A percentile compares a stretch with the other conserved stretches of the same genome.
Evolutionary conservation across 2,329 filamentous ascomycete genomes (phyloP).

Genomic region (Sporothrix pseudoabietina): DNA sequence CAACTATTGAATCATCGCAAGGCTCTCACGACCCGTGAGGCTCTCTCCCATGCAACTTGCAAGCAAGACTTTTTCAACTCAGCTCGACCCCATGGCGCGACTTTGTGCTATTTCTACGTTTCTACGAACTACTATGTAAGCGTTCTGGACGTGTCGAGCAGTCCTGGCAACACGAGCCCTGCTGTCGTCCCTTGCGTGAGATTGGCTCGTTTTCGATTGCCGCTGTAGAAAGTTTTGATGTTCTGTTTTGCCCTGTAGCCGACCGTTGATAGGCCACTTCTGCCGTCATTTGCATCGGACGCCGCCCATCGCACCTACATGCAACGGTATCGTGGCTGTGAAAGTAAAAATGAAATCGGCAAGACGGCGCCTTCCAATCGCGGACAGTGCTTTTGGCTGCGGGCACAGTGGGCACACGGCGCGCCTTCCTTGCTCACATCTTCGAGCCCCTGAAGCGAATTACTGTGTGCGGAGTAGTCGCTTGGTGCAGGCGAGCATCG

Average conservation of each 20-base stretch:
- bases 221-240: not conserved
- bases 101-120: not conserved
- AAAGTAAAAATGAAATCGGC: not conserved
- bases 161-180: not conserved
- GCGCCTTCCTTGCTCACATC: not conserved
- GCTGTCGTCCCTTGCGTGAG: not conserved
- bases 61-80: not conserved
- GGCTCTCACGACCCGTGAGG: not conserved
- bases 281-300: conserved; percentile 4
- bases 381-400: not conserved
- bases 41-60: not conserved
- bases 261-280: not conserved
- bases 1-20: not conserved
- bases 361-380: not conserved
- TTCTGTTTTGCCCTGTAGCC: not conserved
- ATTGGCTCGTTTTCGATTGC: not conserved
- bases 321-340: conserved; percentile 12
- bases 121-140: too few species aligned
- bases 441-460: not conserved
- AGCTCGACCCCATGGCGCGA: not conserved
- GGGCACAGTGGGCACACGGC: not conserved
- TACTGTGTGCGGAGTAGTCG: not conserved
- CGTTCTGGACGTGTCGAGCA: not conserved
- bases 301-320: not conserved
- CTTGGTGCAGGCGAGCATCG: not conserved